Evolutionary conservation across 805 yeast species (phyloP).

Genomic region (Kluyveromyces nonfermentans): DNA sequence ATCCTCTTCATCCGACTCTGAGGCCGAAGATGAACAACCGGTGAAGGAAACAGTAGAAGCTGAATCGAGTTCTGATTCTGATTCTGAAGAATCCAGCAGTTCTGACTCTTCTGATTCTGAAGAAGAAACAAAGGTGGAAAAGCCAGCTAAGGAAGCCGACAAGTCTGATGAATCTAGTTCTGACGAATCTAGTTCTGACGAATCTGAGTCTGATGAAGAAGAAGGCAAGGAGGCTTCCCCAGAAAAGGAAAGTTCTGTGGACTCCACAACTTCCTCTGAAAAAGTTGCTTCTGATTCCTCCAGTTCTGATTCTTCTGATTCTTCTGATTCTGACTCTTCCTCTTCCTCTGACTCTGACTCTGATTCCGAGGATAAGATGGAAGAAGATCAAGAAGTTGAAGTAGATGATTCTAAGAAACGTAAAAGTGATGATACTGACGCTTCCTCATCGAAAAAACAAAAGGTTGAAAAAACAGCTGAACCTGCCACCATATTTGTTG

Average conservation of each 20-base stretch:
- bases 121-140: slow-evolving; percentile 15
- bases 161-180: slow-evolving; percentile 10
- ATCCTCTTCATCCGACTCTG: slow-evolving; percentile 16
- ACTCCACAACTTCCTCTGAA: slow-evolving; percentile 6
- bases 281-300: slow-evolving; percentile 4
- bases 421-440: slow-evolving; percentile 30
- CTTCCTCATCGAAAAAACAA: slow-evolving; percentile 44
- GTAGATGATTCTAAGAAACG: slow-evolving; percentile 26
- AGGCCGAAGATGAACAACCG: slow-evolving; percentile 27
- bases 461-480: slow-evolving; percentile 39
- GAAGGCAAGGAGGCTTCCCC: slow-evolving; percentile 14
- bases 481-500: slow-evolving; percentile 88
- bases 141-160: slow-evolving; percentile 12
- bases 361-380: slow-evolving; percentile 11
- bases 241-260: too few species aligned
- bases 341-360: slow-evolving; percentile 28
- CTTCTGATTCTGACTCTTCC: slow-evolving; percentile 15
- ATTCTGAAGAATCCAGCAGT: slow-evolving; percentile 31
- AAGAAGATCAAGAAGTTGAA: slow-evolving; percentile 19
- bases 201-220: slow-evolving; percentile 11
- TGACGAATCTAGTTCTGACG: slow-evolving; percentile 13
- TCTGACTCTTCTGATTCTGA: slow-evolving; percentile 11
- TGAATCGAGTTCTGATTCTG: slow-evolving; percentile 37
- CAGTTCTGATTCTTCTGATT: slow-evolving; percentile 9
- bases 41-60: slow-evolving; percentile 31